phyloP scores from a whole-genome alignment of 1,284 basidiomycete species.

The Trichosporon asahii region DNA sequence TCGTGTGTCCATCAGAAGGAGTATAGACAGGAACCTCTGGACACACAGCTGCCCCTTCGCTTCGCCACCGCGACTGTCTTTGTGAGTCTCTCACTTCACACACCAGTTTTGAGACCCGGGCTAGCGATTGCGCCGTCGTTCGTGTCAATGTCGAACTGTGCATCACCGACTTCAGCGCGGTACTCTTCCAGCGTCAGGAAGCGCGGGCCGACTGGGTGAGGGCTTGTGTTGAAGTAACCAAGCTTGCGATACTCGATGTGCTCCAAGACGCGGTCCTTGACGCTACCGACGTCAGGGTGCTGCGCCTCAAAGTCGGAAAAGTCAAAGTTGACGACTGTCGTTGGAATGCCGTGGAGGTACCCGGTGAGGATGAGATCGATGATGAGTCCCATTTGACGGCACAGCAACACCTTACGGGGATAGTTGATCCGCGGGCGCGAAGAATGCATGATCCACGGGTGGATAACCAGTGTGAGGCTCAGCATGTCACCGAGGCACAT shows the following conservation, averaged over 20 bases:
- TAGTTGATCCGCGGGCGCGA: too few species aligned
- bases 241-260: not conserved
- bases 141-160: not conserved
- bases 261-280: not conserved
- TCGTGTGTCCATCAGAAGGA: too few species aligned
- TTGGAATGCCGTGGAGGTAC: not conserved
- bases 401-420: too few species aligned
- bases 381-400: not conserved
- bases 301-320: not conserved
- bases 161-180: not conserved
- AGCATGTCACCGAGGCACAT: not conserved
- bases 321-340: not conserved
- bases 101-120: too few species aligned
- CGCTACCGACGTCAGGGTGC: not conserved
- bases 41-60: too few species aligned
- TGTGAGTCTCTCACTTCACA: too few species aligned
- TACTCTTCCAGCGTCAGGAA: not conserved
- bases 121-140: not conserved
- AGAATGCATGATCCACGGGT: not conserved
- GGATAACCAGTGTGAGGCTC: not conserved
- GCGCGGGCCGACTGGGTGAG: not conserved
- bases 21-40: too few species aligned
- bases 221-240: not conserved
- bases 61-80: too few species aligned
- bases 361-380: not conserved